phyloP scores from a whole-genome alignment of 2,329 filamentous ascomycete species.

The Ophiostoma australiae region DNA sequence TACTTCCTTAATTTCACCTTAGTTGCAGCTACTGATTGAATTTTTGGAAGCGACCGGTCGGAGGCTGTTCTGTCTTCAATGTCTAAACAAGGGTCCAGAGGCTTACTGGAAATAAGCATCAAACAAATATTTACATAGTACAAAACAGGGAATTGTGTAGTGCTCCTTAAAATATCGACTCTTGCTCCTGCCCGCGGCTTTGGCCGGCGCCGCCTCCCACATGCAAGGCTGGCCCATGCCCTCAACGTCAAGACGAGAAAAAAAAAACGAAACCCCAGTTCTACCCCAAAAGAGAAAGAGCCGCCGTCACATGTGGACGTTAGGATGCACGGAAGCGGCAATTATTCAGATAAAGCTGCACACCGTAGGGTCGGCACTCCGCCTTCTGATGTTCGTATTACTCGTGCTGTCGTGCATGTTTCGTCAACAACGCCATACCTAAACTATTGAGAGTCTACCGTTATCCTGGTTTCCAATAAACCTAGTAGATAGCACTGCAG shows the following conservation, averaged over 20 bases:
- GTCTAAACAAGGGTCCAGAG: background rate
- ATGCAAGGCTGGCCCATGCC: background rate
- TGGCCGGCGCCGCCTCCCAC: background rate
- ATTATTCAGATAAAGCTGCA: background rate
- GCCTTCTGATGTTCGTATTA: background rate
- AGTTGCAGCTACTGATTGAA: background rate
- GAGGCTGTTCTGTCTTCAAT: background rate
- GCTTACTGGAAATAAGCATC: background rate
- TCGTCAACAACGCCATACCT: background rate
- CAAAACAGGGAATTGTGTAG: background rate
- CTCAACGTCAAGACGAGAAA: background rate
- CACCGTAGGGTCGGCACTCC: background rate
- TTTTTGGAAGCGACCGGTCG: background rate
- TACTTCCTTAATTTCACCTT: background rate
- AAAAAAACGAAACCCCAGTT: no score
- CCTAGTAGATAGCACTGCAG: background rate
- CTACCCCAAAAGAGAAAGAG: slow-evolving; percentile 1
- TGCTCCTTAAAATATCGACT: background rate
- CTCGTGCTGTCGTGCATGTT: background rate
- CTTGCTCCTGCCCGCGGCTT: background rate
- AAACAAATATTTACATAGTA: background rate
- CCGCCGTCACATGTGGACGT: slow-evolving; percentile 5
- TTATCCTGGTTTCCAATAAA: background rate
- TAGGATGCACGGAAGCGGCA: background rate
- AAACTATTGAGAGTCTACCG: background rate